Conservation (phyloP, 495 filamentous ascomycete species). For the Talaromyces borbonicus region DNA sequence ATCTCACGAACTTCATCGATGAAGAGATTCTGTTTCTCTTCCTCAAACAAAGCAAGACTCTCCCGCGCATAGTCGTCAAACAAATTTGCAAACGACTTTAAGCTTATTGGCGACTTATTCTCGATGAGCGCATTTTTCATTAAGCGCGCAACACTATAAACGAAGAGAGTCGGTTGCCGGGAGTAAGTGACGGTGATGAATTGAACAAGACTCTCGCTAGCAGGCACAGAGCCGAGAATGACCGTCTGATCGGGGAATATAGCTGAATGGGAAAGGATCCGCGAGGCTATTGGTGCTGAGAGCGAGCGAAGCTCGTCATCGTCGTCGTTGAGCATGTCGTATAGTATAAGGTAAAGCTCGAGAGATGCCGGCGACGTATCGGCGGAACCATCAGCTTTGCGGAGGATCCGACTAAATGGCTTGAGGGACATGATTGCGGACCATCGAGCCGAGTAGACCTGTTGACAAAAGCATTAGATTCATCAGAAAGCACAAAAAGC, state of each 20-base stretch:
- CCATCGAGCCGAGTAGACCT: slow-evolving; percentile 59
- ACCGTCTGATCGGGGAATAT: slow-evolving; percentile 21
- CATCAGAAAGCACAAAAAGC: neutral
- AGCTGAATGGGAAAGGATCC: slow-evolving; percentile 29
- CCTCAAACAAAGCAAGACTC: slow-evolving; percentile 66
- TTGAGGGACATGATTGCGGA: slow-evolving; percentile 41
- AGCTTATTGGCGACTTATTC: neutral
- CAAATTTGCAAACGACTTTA: slow-evolving; percentile 31
- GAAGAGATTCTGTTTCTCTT: slow-evolving; percentile 88
- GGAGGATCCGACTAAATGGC: slow-evolving; percentile 22
- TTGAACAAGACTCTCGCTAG: slow-evolving; percentile 31
- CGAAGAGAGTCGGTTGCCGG: slow-evolving; percentile 24
- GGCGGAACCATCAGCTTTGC: slow-evolving; percentile 9
- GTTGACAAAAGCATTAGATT: neutral
- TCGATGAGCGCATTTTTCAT: slow-evolving; percentile 11
- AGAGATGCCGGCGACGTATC: slow-evolving; percentile 22
- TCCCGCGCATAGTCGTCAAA: slow-evolving; percentile 45
- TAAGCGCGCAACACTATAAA: slow-evolving; percentile 17
- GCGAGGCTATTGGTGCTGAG: slow-evolving; percentile 44
- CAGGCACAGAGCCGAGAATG: slow-evolving; percentile 34
- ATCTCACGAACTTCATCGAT: slow-evolving; percentile 68
- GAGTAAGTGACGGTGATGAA: slow-evolving; percentile 33
- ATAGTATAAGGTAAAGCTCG: slow-evolving; percentile 41
- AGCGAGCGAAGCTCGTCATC: slow-evolving; percentile 75
- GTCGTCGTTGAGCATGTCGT: slow-evolving; percentile 71